Conservation (phyloP, 371 early-diverging fungal species). For the Blakeslea trispora region DNA sequence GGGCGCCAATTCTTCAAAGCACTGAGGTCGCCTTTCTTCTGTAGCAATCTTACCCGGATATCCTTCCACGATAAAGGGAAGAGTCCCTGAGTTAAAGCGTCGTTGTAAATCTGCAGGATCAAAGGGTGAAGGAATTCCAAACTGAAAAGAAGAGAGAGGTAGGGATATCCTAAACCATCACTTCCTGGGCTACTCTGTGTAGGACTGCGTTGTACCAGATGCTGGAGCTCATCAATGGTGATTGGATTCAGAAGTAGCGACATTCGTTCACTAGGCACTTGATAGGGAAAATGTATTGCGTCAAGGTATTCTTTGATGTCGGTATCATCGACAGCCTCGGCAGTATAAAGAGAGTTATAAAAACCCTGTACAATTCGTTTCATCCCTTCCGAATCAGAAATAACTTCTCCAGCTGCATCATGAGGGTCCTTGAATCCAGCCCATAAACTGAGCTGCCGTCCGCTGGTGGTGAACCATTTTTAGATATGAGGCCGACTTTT, state of each 20-base stretch:
- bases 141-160: background rate
- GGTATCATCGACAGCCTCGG: background rate
- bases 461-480: background rate
- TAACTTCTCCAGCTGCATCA: too few species aligned
- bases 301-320: background rate
- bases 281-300: background rate
- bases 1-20: constrained; percentile 26
- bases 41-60: constrained; percentile 24
- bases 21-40: constrained; percentile 24
- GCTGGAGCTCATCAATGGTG: background rate
- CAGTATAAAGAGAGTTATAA: background rate
- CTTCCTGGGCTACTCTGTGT: constrained; percentile 16
- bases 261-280: background rate
- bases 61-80: constrained; percentile 31
- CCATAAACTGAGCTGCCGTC: background rate
- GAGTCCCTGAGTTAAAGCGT: constrained; percentile 8
- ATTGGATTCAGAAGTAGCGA: background rate
- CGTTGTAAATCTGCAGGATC: constrained; percentile 16
- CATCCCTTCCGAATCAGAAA: background rate
- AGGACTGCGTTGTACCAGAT: background rate
- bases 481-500: background rate
- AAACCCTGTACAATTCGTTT: background rate
- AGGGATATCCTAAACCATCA: constrained; percentile 1
- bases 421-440: too few species aligned
- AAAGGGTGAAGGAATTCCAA: background rate